Base-by-base conservation (phyloP, 2,329 filamentous ascomycete species). In the Stemphylium beticola region DNA sequence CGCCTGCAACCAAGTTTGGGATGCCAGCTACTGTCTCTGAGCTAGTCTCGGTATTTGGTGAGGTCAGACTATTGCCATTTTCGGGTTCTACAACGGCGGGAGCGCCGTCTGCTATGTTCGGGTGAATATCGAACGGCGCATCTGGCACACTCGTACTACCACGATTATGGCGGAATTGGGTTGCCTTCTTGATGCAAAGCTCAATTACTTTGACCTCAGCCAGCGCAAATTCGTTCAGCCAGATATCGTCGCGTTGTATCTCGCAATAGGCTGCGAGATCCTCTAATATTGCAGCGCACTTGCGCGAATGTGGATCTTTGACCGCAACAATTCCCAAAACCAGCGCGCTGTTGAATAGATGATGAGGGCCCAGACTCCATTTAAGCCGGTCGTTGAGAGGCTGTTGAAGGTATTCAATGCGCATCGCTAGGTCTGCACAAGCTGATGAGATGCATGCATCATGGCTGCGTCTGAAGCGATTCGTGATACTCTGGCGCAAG, bases 141-240 rank as follows among this genome's bases (percentile, higher is more conserved):
- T n/a, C 11, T n/a, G n/a, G 18, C 10, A 14, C 22, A 31, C 14
- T 29, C 9, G 14, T 42, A 22, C 40, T 42, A 7, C 10, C 29
- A 20, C 52, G 37, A 17, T 24, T 51, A 11, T 18, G 32, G 12
- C 61, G 61, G 15, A 62, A 48, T 18, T 64, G 53, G 7, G 32
- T 60, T 6, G 55, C 49, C 42, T 66, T 64, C 34, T 66, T 65
- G 42, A 78, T 75, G 58, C 76, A 79, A 8, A 79, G 62, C 62
- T 79, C 77, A 31, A 78, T 70, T 0, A 79, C 74, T 50, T 77
- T 77, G 12, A 79, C 73, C 58, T 78, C 77, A 0, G 75, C 75
- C 1, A 77, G 63, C 4, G 69, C 74, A 52, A 78, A 77, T 53
- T 78, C 74, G 49, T 77, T 78, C 24, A 74, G 48, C 76, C 77